Conservation (phyloP, 2,329 filamentous ascomycete species). For the Apiospora sp. region DNA sequence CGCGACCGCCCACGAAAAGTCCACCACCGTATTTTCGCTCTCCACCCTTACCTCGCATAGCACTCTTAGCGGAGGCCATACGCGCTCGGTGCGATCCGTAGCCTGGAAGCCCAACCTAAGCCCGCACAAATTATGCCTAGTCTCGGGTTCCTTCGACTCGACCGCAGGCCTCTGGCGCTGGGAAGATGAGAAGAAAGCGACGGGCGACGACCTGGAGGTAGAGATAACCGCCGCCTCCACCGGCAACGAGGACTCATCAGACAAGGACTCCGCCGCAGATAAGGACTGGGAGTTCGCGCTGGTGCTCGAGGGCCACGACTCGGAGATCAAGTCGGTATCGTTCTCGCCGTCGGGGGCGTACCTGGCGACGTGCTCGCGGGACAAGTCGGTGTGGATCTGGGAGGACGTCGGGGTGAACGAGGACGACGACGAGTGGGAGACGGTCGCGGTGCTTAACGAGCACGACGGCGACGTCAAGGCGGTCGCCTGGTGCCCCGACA, state of each 20-base stretch:
- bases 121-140: constrained; percentile 74
- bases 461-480: constrained; percentile 96
- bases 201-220: constrained; percentile 47
- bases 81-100: constrained; percentile 83
- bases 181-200: constrained; percentile 54
- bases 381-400: constrained; percentile 99
- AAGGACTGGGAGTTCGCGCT: constrained; percentile 94
- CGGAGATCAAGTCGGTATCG: constrained; percentile 83
- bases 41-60: constrained; percentile 81
- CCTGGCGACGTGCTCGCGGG: constrained; percentile 88
- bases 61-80: constrained; percentile 85
- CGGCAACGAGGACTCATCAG: constrained; percentile 43
- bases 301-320: constrained; percentile 93
- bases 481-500: constrained; percentile 87
- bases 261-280: constrained; percentile 62
- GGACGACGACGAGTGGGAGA: constrained; percentile 95
- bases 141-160: constrained; percentile 92
- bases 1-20: constrained; percentile 87
- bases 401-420: constrained; percentile 80
- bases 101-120: constrained; percentile 84
- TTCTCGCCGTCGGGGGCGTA: constrained; percentile 79
- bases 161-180: constrained; percentile 86
- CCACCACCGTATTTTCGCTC: constrained; percentile 89
- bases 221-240: constrained; percentile 45
- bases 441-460: constrained; percentile 91